phyloP scores from a whole-genome alignment of 139 green algal genomes.

The Coelastrella sp. region DNA sequence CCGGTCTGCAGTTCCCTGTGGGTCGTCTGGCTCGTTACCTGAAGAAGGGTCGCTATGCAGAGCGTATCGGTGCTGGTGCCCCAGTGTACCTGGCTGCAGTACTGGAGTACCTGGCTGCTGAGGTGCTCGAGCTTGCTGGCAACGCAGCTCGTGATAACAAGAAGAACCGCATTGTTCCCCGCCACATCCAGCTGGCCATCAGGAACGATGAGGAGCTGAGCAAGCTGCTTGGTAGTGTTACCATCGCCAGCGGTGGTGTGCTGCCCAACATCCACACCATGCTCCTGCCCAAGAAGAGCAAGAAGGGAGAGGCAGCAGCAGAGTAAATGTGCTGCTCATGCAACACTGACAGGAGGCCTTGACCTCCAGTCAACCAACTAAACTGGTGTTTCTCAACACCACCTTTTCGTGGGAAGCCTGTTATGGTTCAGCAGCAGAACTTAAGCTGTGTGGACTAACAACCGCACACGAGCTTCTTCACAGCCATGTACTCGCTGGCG shows the following conservation, averaged over 20 bases:
- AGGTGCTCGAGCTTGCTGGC: slow-evolving; percentile 87
- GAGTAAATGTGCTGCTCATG: not conserved
- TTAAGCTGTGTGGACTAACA: too few species aligned
- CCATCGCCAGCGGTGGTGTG: slow-evolving; percentile 85
- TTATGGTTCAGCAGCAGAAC: not conserved
- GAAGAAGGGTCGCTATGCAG: slow-evolving; percentile 58
- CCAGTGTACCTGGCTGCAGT: slow-evolving; percentile 72
- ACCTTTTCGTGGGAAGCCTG: not conserved
- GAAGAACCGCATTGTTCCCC: slow-evolving; percentile 89
- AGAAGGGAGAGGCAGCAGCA: slow-evolving; percentile 66
- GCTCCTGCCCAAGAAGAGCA: slow-evolving; percentile 83
- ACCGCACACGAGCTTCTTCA: too few species aligned
- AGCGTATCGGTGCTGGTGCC: slow-evolving; percentile 59
- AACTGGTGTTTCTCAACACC: slow-evolving; percentile 13
- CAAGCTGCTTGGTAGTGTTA: slow-evolving; percentile 92
- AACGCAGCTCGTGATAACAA: slow-evolving; percentile 96
- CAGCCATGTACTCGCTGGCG: too few species aligned
- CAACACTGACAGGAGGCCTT: not conserved
- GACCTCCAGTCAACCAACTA: not conserved
- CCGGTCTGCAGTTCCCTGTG: too few species aligned
- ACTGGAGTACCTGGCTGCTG: slow-evolving; percentile 71
- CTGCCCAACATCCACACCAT: slow-evolving; percentile 90
- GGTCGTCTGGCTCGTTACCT: too few species aligned
- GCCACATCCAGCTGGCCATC: slow-evolving; percentile 93
- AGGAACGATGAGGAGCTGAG: slow-evolving; percentile 95